Evolutionary conservation across 2,329 filamentous ascomycete species (phyloP), one percentile per base, ranked within the genome.

Genomic region (Trichoderma asperellum): DNA sequence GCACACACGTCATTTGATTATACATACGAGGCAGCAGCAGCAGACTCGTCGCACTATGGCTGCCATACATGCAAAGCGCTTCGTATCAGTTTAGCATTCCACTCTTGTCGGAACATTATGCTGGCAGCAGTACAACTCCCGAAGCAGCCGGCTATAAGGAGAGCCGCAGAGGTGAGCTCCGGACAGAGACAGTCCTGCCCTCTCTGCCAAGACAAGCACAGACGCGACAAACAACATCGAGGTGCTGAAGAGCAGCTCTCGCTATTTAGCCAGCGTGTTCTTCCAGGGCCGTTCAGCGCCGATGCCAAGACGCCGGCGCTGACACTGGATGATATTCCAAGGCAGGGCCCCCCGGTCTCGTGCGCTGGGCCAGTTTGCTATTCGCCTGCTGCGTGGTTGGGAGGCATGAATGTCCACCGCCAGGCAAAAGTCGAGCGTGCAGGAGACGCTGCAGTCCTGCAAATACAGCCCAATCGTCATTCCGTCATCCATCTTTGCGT

Each of bases 271-370:
- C 12, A 21, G 2, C 40, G 5, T 16, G 40, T 29, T 40, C 29
- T 52, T 16, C 56, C 35, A 21, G 21, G n/a, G 24, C 56, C 34
- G 34, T 11, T 18, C 32, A 27, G 24, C 37, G 61, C 61, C 61
- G 24, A 24, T 64, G 61, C 61, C 61, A 64, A 64, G 61, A 40
- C 47, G 14, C 32, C 61, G 53, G 61, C 61, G 61, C 61, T 55
- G 61, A 55, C 60, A 11, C 47, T 49, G 18, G 47, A 21, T 47
- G 43, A 21, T 49, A 12, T 35, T 21, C 32, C 60, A 40, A 53
- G 47, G 49, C 60, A 53, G 21, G 60, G 16, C 49, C 47, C 61
- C 61, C 61, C 55, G 47, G 52, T 27, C 34, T 14, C 14, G 4
- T 11, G 47, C 8, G n/a, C n/a, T 18, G 52, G 8, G 43, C 34